Evolutionary conservation across 2,329 filamentous ascomycete genomes (phyloP).

Genomic region (Fusarium torreyae): DNA sequence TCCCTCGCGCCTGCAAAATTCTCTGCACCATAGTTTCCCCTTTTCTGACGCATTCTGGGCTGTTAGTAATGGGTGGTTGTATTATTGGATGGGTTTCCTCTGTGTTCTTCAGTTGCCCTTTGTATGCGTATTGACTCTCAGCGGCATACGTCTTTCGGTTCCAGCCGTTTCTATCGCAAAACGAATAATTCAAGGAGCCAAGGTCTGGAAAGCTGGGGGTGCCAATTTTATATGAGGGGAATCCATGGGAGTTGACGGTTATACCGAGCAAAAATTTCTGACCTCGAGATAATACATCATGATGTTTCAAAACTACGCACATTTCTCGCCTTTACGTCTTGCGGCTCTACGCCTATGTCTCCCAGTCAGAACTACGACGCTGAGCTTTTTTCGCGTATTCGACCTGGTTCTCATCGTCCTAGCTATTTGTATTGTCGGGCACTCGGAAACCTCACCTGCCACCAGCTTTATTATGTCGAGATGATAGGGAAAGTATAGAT

Average conservation of each 20-base stretch:
- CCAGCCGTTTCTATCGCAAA: slow-evolving; percentile 36
- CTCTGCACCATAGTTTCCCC: slow-evolving; percentile 55
- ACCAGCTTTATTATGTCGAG: neutral
- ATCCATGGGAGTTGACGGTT: slow-evolving; percentile 51
- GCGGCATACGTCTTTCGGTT: slow-evolving; percentile 36
- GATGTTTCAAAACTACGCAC: slow-evolving; percentile 51
- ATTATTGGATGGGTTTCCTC: slow-evolving; percentile 55
- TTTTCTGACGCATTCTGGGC: slow-evolving; percentile 49
- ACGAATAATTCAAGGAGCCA: slow-evolving; percentile 41
- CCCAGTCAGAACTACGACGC: neutral
- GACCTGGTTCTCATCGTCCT: neutral
- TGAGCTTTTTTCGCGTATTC: neutral
- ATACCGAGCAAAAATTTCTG: slow-evolving; percentile 55
- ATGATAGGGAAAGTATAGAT: too few species aligned
- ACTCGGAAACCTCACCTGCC: neutral
- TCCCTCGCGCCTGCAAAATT: slow-evolving; percentile 52
- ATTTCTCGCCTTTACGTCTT: slow-evolving; percentile 4
- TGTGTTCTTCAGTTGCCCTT: slow-evolving; percentile 51
- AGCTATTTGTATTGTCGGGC: neutral
- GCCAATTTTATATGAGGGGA: slow-evolving; percentile 44
- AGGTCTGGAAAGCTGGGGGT: slow-evolving; percentile 43
- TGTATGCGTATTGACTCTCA: slow-evolving; percentile 47
- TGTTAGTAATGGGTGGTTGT: slow-evolving; percentile 55
- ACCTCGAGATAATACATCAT: slow-evolving; percentile 58
- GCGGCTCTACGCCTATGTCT: neutral